phyloP scores from a whole-genome alignment of 2,329 filamentous ascomycete species.

The Leptographium radiaticola region DNA sequence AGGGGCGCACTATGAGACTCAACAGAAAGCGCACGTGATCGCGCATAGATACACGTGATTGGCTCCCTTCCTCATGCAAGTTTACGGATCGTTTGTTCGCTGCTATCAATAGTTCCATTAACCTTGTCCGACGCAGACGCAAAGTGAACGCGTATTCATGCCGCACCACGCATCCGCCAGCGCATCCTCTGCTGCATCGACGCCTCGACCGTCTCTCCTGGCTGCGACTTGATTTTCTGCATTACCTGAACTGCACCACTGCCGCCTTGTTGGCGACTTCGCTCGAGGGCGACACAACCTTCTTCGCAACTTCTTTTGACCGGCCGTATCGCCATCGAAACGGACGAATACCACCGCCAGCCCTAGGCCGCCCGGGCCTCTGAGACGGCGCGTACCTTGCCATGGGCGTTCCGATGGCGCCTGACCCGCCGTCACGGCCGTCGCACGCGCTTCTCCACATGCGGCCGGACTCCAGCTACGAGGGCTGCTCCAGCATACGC shows the following conservation, averaged over 20 bases:
- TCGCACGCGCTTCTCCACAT: conserved; percentile 34
- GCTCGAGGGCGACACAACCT: not conserved
- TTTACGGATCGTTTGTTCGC: not conserved
- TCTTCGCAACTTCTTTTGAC: not conserved
- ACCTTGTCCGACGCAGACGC: not conserved
- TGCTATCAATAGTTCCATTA: not conserved
- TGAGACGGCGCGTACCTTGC: not conserved
- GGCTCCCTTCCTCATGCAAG: not conserved
- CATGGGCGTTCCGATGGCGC: not conserved
- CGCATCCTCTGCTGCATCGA: not conserved
- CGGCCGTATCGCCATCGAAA: not conserved
- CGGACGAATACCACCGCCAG: not conserved
- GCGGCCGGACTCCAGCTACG: conserved; percentile 50
- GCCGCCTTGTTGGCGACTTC: not conserved
- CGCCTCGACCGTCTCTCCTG: not conserved
- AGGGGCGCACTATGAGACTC: too few relatives aligned
- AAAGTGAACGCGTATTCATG: not conserved
- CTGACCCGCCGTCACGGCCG: not conserved
- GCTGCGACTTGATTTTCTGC: not conserved
- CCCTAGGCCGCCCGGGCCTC: not conserved
- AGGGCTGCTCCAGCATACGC: conserved; percentile 70
- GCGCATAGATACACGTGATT: not conserved
- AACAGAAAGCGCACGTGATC: not conserved
- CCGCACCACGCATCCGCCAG: not conserved
- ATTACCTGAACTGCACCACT: too few relatives aligned